phyloP scores from a whole-genome alignment of 2,329 filamentous ascomycete genomes.

The Nothopassalora personata region DNA sequence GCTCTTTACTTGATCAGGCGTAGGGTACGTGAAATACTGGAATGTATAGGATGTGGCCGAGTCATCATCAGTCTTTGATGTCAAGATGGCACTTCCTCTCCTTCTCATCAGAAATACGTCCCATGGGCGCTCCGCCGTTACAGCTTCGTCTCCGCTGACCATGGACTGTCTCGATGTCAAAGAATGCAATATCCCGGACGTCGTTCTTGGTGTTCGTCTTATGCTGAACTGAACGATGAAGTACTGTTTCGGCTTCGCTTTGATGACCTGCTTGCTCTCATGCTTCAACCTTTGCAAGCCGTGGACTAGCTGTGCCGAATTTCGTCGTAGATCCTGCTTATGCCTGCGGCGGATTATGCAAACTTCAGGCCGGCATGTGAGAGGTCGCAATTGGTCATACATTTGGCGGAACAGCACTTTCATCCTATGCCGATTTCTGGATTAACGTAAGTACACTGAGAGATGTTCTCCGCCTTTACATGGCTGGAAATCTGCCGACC shows the following conservation, averaged over 20 bases:
- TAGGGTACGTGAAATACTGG: no score
- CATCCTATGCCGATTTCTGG: slow-evolving; percentile 8
- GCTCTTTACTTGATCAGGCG: no score
- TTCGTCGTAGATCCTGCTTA: slow-evolving; percentile 3
- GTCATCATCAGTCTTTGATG: neutral
- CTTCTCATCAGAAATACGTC: neutral
- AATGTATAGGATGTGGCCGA: neutral
- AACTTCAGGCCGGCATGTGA: slow-evolving; percentile 7
- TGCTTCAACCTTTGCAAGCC: slow-evolving; percentile 4
- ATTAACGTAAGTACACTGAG: neutral
- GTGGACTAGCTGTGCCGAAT: neutral
- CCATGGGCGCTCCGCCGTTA: neutral
- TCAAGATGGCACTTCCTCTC: neutral
- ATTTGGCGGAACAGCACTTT: slow-evolving; percentile 6
- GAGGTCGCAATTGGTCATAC: slow-evolving; percentile 5
- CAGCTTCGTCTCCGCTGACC: neutral
- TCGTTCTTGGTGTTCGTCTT: neutral
- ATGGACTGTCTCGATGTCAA: neutral
- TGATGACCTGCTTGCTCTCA: slow-evolving; percentile 5
- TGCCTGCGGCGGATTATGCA: slow-evolving; percentile 2
- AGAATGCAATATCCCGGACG: neutral
- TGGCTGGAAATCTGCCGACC: no score
- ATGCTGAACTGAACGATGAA: neutral
- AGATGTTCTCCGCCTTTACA: no score
- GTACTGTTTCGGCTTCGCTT: slow-evolving; percentile 1